Conservation (phyloP, 768 basidiomycete genomes). For the Hericium erinaceus region DNA sequence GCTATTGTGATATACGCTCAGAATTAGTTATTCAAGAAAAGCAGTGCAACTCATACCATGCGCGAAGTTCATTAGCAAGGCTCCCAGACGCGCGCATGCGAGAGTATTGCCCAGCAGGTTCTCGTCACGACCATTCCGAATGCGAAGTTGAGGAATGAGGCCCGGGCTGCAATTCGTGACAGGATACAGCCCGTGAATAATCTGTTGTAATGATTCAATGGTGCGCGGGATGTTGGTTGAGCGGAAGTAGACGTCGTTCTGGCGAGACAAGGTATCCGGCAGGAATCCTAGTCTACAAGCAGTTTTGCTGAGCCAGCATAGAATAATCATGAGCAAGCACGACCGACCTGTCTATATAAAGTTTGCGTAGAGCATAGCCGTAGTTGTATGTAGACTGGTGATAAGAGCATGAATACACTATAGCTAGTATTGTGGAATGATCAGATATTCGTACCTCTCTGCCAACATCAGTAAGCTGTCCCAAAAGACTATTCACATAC, state of each 20-base stretch:
- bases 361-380: constrained; percentile 45
- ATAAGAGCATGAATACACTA: neutral
- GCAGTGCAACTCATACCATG: constrained; percentile 34
- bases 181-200: constrained; percentile 69
- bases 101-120: constrained; percentile 61
- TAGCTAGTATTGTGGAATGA: no score
- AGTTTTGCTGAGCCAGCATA: neutral
- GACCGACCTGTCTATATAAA: constrained; percentile 59
- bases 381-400: constrained; percentile 56
- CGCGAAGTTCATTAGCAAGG: constrained; percentile 54
- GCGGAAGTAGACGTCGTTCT: constrained; percentile 51
- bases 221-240: constrained; percentile 75
- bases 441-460: constrained; percentile 36
- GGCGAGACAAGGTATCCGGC: constrained; percentile 37
- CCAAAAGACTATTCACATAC: constrained; percentile 43
- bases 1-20: constrained; percentile 26
- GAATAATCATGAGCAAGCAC: neutral
- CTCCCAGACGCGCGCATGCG: constrained; percentile 58
- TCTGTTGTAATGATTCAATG: constrained; percentile 63
- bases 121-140: constrained; percentile 62
- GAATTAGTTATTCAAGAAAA: neutral
- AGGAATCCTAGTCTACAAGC: constrained; percentile 51
- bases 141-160: constrained; percentile 40
- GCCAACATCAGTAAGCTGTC: constrained; percentile 65
- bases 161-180: constrained; percentile 33